phyloP scores from a whole-genome alignment of 495 filamentous ascomycete species.

The Hypoxylon crocopeplum region DNA sequence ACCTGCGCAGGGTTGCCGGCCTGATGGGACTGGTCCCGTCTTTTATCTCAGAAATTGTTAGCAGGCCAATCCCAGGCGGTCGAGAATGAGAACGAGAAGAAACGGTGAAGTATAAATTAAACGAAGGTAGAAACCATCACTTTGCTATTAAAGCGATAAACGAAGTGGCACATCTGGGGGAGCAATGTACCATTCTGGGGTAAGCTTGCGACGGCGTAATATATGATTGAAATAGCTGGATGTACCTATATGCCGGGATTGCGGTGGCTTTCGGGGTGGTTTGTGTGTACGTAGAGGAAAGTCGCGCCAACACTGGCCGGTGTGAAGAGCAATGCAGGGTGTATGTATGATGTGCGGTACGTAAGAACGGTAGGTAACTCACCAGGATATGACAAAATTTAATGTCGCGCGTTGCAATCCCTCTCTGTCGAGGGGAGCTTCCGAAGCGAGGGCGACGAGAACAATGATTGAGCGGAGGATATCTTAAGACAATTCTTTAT shows the following conservation, averaged over 20 bases:
- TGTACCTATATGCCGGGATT: slow-evolving; percentile 38
- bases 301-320: slow-evolving; percentile 14
- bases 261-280: slow-evolving; percentile 28
- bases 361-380: slow-evolving; percentile 15
- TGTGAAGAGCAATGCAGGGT: slow-evolving; percentile 21
- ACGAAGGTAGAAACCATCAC: slow-evolving; percentile 5
- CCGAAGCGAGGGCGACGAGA: slow-evolving; percentile 24
- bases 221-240: slow-evolving; percentile 33
- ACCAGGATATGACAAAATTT: slow-evolving; percentile 10
- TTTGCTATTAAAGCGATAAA: slow-evolving; percentile 9
- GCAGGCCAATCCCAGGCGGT: slow-evolving; percentile 13
- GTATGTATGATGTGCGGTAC: slow-evolving; percentile 32
- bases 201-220: slow-evolving; percentile 37
- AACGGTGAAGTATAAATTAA: slow-evolving; percentile 11
- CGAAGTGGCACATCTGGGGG: slow-evolving; percentile 16
- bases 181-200: slow-evolving; percentile 34
- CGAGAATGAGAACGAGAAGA: background rate
- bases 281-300: slow-evolving; percentile 22
- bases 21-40: slow-evolving; percentile 38
- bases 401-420: slow-evolving; percentile 37
- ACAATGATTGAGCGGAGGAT: slow-evolving; percentile 45
- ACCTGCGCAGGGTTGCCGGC: slow-evolving; percentile 37
- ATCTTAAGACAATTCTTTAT: slow-evolving; percentile 49
- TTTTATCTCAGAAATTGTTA: slow-evolving; percentile 27
- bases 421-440: slow-evolving; percentile 26